These are phyloP conservation scores for Roridomyces roridus DNA, from an alignment of 768 basidiomycete genomes.

Conservation along the genomic window DNA sequence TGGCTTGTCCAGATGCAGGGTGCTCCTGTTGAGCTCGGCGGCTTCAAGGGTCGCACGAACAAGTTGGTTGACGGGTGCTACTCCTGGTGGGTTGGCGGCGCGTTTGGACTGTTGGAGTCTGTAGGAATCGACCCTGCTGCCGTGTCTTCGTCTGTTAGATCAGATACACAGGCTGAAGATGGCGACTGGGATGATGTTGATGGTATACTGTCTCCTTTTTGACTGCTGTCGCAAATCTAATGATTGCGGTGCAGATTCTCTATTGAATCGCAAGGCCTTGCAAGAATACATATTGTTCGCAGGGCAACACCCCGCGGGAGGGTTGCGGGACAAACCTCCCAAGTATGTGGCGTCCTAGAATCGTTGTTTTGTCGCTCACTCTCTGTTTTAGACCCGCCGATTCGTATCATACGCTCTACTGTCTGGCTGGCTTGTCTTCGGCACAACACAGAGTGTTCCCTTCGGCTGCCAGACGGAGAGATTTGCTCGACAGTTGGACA, in stretches of 20 bases:
- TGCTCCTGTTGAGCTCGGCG: conserved; percentile 80
- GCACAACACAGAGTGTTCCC: conserved; percentile 82
- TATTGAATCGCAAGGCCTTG: conserved; percentile 72
- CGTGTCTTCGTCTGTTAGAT: conserved; percentile 39
- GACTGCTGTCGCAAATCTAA: neutral
- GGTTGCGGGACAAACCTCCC: conserved; percentile 93
- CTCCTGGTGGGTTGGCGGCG: conserved; percentile 98
- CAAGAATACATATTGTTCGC: conserved; percentile 89
- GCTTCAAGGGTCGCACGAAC: conserved; percentile 93
- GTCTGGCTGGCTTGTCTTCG: conserved; percentile 85
- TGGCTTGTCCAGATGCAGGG: conserved; percentile 93
- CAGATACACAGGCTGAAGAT: conserved; percentile 26
- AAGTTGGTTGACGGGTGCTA: conserved; percentile 99
- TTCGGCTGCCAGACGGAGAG: conserved; percentile 42
- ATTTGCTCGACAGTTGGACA: conserved; percentile 48
- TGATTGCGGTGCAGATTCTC: conserved; percentile 36
- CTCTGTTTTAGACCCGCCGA: conserved; percentile 70
- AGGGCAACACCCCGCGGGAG: conserved; percentile 86
- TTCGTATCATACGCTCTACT: conserved; percentile 94
- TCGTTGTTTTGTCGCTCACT: neutral
- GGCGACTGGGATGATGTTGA: conserved; percentile 74
- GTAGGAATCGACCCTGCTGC: conserved; percentile 45
- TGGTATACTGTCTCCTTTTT: conserved; percentile 45
- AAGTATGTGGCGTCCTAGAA: conserved; percentile 59
- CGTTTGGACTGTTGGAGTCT: conserved; percentile 79